phyloP scores from a whole-genome alignment of 2,329 filamentous ascomycete genomes.

The Aspergillus pseudoviridinutans region DNA sequence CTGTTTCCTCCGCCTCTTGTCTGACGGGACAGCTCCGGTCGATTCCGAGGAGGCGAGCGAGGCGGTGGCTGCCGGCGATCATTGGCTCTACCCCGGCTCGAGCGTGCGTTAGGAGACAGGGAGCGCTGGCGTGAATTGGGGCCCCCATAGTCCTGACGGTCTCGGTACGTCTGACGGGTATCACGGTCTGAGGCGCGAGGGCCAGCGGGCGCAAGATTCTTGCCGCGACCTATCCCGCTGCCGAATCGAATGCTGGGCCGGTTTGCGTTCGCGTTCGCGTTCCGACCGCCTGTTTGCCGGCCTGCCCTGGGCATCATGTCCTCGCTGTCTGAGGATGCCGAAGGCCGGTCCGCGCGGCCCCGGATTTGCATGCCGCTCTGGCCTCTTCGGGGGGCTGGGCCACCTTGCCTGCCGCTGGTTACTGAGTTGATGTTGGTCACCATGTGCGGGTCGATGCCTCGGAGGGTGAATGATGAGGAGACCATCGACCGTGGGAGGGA shows the following conservation, averaged over 20 bases:
- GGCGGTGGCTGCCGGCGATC: constrained; percentile 19
- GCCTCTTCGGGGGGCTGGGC: constrained; percentile 15
- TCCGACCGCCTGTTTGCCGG: constrained; percentile 23
- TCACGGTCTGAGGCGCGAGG: constrained; percentile 12
- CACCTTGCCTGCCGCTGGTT: constrained; percentile 9
- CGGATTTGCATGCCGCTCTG: constrained; percentile 31
- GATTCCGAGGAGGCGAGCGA: constrained; percentile 18
- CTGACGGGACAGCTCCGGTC: constrained; percentile 10
- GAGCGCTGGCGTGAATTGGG: constrained; percentile 28
- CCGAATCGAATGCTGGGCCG: constrained; percentile 36
- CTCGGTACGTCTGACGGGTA: constrained; percentile 19
- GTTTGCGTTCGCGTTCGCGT: constrained; percentile 9
- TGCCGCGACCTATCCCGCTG: constrained; percentile 25
- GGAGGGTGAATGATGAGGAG: constrained; percentile 39
- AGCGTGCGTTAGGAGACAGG: constrained; percentile 25
- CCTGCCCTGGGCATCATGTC: constrained; percentile 28
- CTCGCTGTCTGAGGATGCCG: constrained; percentile 32
- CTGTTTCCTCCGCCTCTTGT: constrained; percentile 8
- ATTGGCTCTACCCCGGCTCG: constrained; percentile 16
- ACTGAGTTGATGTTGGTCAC: constrained; percentile 38
- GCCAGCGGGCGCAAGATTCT: constrained; percentile 19
- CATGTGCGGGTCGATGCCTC: constrained; percentile 31
- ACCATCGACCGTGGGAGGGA: constrained; percentile 21
- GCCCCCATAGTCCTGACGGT: constrained; percentile 24
- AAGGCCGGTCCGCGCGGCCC: constrained; percentile 30